phyloP scores from a whole-genome alignment of 495 filamentous ascomycete species.

The Pyronema omphalodes region DNA sequence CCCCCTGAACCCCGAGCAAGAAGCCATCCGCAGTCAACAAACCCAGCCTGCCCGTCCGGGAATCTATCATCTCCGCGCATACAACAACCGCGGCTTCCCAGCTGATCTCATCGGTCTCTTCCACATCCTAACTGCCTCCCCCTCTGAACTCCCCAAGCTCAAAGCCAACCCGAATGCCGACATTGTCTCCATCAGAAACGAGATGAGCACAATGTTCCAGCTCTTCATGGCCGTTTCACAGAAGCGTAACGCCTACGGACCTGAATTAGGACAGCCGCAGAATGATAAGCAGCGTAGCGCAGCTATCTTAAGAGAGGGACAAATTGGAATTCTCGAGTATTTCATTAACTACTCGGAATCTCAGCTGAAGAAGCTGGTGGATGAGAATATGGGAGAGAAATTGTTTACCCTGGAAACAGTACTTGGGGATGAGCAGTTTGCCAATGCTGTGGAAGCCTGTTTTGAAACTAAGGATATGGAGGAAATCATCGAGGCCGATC shows the following conservation, averaged over 20 bases:
- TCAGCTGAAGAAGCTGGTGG: neutral
- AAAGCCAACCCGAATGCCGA: neutral
- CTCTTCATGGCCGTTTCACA: conserved; percentile 10
- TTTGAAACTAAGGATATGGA: conserved; percentile 9
- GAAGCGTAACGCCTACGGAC: conserved; percentile 6
- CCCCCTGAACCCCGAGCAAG: conserved; percentile 13
- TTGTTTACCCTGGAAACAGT: conserved; percentile 3
- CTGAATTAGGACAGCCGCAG: neutral
- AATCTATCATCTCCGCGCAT: conserved; percentile 10
- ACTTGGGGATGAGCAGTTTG: neutral
- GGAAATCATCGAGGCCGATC: conserved; percentile 10
- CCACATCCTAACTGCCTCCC: conserved; percentile 14
- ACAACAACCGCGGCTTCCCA: conserved; percentile 1
- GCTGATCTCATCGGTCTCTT: conserved; percentile 10
- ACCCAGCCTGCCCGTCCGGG: conserved; percentile 1
- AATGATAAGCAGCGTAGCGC: conserved; percentile 7
- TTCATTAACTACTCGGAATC: conserved; percentile 8
- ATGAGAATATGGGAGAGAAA: neutral
- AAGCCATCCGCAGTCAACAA: neutral
- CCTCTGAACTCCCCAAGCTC: conserved; percentile 7
- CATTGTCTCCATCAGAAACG: conserved; percentile 9
- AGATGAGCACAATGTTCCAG: conserved; percentile 13
- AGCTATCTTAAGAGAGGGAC: conserved; percentile 10
- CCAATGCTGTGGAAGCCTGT: conserved; percentile 7
- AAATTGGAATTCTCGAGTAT: conserved; percentile 8